phyloP scores from a whole-genome alignment of 331 rosid species.

The Quercus tomentella region DNA sequence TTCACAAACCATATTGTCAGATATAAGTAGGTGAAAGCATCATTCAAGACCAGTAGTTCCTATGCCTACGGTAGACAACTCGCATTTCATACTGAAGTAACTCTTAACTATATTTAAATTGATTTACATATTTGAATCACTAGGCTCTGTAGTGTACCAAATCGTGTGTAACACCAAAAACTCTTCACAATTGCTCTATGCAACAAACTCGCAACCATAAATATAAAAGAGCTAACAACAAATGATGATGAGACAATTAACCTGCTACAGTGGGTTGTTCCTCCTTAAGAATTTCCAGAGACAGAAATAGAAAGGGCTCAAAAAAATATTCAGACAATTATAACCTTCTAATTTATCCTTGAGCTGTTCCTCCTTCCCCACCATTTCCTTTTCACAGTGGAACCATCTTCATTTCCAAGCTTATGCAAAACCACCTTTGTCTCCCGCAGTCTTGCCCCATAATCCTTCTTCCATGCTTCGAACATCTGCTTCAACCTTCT shows the following conservation, averaged over 20 bases:
- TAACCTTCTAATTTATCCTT: conserved; percentile 43
- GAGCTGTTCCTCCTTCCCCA: conserved; percentile 97
- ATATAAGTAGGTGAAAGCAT: neutral
- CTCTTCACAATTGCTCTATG: conserved; percentile 12
- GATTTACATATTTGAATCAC: conserved; percentile 21
- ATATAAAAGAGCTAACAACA: conserved; percentile 33
- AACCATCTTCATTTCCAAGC: conserved; percentile 83
- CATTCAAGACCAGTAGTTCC: neutral
- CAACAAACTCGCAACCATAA: conserved; percentile 13
- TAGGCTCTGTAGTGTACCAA: conserved; percentile 15
- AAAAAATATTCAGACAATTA: neutral
- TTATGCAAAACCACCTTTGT: conserved; percentile 78
- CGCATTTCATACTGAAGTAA: neutral
- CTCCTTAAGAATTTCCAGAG: neutral
- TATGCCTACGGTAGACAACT: neutral
- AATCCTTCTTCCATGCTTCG: conserved; percentile 98
- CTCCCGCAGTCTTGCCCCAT: conserved; percentile 77
- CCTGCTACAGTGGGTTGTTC: conserved; percentile 22
- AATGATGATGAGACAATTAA: conserved; percentile 22
- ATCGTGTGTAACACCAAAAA: conserved; percentile 23
- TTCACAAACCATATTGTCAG: too few species aligned
- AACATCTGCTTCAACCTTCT: conserved; percentile 97
- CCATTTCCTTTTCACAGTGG: conserved; percentile 78
- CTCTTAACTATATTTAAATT: conserved; percentile 4
- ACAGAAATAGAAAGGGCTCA: neutral